Evolutionary conservation across 2,329 filamentous ascomycete genomes (phyloP).

Genomic region (Fusarium dimerum): DNA sequence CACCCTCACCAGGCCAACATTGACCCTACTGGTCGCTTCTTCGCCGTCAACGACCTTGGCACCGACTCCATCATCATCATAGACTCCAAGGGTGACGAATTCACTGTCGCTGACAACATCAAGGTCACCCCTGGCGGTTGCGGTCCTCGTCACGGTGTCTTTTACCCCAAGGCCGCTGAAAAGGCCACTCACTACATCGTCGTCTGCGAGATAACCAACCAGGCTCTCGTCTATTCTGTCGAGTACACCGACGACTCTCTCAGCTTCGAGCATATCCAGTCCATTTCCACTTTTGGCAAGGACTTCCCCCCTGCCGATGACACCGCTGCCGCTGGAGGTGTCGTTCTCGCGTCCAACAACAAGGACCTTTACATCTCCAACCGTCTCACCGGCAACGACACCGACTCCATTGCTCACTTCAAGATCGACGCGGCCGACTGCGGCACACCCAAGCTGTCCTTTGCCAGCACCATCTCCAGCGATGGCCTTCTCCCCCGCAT

Average conservation of each 20-base stretch:
- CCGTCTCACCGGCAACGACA: slow-evolving; percentile 45
- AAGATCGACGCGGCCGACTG: slow-evolving; percentile 28
- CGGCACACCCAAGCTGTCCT: slow-evolving; percentile 33
- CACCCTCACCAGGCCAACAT: slow-evolving; percentile 51
- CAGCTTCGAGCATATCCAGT: slow-evolving; percentile 37
- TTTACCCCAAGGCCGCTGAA: slow-evolving; percentile 38
- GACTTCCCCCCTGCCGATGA: slow-evolving; percentile 37
- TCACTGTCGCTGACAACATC: slow-evolving; percentile 37
- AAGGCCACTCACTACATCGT: slow-evolving; percentile 48
- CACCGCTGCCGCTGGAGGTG: slow-evolving; percentile 46
- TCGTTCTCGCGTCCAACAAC: slow-evolving; percentile 43
- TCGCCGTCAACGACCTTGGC: slow-evolving; percentile 51
- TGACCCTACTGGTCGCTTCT: slow-evolving; percentile 51
- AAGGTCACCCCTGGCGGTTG: slow-evolving; percentile 39
- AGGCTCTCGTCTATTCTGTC: slow-evolving; percentile 45
- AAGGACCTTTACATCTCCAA: slow-evolving; percentile 53
- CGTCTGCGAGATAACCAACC: slow-evolving; percentile 48
- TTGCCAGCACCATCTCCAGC: slow-evolving; percentile 35
- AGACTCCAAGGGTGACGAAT: slow-evolving; percentile 44
- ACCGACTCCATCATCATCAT: slow-evolving; percentile 49
- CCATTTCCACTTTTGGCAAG: slow-evolving; percentile 43
- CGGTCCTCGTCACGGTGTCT: slow-evolving; percentile 54
- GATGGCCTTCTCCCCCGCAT: slow-evolving; percentile 46
- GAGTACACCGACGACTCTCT: slow-evolving; percentile 39
- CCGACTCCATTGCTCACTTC: slow-evolving; percentile 52